These are phyloP conservation scores for Apiospora hydei DNA, from an alignment of 2,329 filamentous ascomycete genomes.

Conservation along the genomic window DNA sequence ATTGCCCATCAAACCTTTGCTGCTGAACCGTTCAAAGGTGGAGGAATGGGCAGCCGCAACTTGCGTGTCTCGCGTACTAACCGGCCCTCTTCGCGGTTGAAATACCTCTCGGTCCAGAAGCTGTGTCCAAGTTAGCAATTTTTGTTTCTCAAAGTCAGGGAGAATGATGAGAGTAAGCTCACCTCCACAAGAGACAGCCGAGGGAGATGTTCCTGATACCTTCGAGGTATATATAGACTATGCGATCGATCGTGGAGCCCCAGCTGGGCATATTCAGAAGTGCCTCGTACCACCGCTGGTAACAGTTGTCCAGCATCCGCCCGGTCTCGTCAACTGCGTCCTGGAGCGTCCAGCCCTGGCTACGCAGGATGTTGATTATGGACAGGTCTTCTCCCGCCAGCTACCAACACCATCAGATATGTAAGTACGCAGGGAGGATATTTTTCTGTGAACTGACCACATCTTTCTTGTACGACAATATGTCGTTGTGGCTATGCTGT, in stretches of 20 bases:
- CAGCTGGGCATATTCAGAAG: constrained; percentile 35
- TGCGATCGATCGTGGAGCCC: constrained; percentile 35
- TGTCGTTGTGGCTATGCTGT: constrained; percentile 31
- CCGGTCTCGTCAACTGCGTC: constrained; percentile 35
- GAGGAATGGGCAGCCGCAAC: not conserved
- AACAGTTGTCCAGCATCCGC: constrained; percentile 35
- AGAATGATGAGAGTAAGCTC: not conserved
- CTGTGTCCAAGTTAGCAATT: not conserved
- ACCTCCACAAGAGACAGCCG: constrained; percentile 39
- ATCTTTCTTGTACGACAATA: constrained; percentile 34
- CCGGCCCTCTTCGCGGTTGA: constrained; percentile 17
- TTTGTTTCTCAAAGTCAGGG: too few relatives aligned
- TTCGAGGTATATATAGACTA: constrained; percentile 35
- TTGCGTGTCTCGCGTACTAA: constrained; percentile 15
- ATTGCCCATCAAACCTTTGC: not conserved
- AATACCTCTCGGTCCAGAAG: constrained; percentile 23
- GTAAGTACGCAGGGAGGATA: not conserved
- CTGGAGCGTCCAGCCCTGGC: constrained; percentile 33
- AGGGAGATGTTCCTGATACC: constrained; percentile 34
- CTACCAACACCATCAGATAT: not conserved
- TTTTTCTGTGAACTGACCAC: constrained; percentile 26
- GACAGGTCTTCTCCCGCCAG: constrained; percentile 33
- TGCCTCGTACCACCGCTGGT: constrained; percentile 35
- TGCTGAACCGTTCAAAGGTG: not conserved
- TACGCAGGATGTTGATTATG: constrained; percentile 32